phyloP scores from a whole-genome alignment of 352 stramenopile species.

The Phytophthora kernoviae region DNA sequence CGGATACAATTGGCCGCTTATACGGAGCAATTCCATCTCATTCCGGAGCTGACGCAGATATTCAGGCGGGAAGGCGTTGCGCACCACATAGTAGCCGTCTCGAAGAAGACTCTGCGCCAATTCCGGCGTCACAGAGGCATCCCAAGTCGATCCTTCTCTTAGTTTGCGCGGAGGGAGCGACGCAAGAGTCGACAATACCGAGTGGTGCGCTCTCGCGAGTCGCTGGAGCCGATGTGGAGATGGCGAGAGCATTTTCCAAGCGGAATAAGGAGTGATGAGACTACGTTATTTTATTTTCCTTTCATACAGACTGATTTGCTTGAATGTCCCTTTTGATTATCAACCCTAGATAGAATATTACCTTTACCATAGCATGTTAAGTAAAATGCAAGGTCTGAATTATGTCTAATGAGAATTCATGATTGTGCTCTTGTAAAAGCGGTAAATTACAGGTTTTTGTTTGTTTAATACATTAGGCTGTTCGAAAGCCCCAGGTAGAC shows the following conservation, averaged over 20 bases:
- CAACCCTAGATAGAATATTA: too few relatives aligned
- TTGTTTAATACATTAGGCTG: too few relatives aligned
- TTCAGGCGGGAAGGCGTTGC: slow-evolving; percentile 43
- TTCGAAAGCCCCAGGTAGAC: too few relatives aligned
- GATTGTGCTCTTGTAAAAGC: too few relatives aligned
- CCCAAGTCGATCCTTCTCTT: slow-evolving; percentile 30
- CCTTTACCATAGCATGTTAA: too few relatives aligned
- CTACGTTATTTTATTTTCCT: not conserved
- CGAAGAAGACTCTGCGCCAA: slow-evolving; percentile 35
- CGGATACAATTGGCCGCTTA: slow-evolving; percentile 59
- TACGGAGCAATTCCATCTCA: slow-evolving; percentile 57
- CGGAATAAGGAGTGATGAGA: not conserved
- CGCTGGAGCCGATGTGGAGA: slow-evolving; percentile 1
- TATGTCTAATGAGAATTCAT: too few relatives aligned
- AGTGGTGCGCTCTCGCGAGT: not conserved
- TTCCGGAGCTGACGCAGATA: slow-evolving; percentile 54
- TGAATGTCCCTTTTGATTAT: too few relatives aligned
- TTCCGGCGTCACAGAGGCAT: slow-evolving; percentile 34
- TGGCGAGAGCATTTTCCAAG: not conserved
- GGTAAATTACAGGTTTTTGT: too few relatives aligned
- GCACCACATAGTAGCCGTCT: slow-evolving; percentile 63
- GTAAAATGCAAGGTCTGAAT: too few relatives aligned
- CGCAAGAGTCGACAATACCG: slow-evolving; percentile 12
- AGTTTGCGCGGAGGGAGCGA: slow-evolving; percentile 8
- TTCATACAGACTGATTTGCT: not conserved